phyloP scores from a whole-genome alignment of 805 yeast species.

The Candida caryicola region DNA sequence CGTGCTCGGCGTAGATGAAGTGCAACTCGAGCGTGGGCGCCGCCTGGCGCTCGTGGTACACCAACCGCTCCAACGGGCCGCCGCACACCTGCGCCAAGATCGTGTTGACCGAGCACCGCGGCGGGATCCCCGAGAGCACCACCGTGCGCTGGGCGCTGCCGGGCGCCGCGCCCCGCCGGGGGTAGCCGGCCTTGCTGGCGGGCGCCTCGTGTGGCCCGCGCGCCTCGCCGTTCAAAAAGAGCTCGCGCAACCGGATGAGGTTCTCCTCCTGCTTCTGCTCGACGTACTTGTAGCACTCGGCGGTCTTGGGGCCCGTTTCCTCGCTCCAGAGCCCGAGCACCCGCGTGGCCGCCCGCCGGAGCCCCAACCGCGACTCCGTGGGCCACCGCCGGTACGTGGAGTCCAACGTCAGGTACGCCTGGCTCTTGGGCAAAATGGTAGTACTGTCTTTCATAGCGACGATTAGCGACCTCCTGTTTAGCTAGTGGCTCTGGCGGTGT shows the following conservation, averaged over 20 bases:
- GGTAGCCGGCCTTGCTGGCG: not conserved
- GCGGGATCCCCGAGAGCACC: conserved; percentile 36
- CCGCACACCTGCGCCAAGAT: conserved; percentile 59
- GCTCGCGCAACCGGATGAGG: not conserved
- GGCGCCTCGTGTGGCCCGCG: not conserved
- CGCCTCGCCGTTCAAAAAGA: not conserved
- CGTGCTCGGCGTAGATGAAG: conserved; percentile 54
- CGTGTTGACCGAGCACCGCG: conserved; percentile 44
- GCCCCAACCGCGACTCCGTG: not conserved
- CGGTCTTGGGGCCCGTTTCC: not conserved
- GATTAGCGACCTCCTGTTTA: too few relatives aligned
- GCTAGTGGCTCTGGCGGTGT: too few relatives aligned
- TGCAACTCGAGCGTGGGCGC: conserved; percentile 39
- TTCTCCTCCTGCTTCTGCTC: not conserved
- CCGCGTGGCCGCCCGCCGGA: not conserved
- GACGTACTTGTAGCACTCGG: not conserved
- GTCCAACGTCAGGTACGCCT: not conserved
- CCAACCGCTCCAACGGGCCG: conserved; percentile 63
- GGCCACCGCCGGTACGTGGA: not conserved
- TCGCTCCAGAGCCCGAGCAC: not conserved
- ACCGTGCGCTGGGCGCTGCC: not conserved
- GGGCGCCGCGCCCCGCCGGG: not conserved
- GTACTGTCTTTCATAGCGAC: conserved; percentile 4
- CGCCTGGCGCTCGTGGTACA: conserved; percentile 17
- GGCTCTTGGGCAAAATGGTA: not conserved